Conservation (phyloP, 129 eudicot species). For the Apium graveolens region DNA sequence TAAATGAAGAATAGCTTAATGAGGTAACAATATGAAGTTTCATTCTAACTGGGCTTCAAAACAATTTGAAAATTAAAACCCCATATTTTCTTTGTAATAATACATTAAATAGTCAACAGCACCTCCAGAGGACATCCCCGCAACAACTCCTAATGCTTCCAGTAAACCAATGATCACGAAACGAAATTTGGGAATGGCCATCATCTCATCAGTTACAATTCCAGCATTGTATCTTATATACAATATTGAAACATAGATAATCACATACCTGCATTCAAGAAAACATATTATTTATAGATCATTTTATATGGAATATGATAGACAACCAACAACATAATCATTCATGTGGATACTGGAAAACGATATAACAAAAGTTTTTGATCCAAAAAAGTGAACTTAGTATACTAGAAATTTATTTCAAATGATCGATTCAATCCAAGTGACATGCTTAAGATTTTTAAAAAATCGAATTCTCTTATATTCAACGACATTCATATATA, state of each 20-base stretch:
- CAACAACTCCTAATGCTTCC: conserved; percentile 77
- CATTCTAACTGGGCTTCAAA: neutral
- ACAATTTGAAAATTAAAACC: neutral
- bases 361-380: neutral
- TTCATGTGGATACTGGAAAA: neutral
- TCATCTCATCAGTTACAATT: conserved; percentile 74
- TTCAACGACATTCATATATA: too few relatives aligned
- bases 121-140: conserved; percentile 93
- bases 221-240: conserved; percentile 51
- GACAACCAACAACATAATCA: neutral
- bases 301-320: neutral
- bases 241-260: conserved; percentile 58
- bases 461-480: too few relatives aligned
- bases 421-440: too few relatives aligned
- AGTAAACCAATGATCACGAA: conserved; percentile 76
- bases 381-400: neutral
- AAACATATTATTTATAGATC: neutral
- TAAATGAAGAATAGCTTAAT: neutral
- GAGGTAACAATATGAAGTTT: too few relatives aligned
- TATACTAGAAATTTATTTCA: neutral
- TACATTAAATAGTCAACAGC: conserved; percentile 8
- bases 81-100: neutral
- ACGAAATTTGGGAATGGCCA: conserved; percentile 62
- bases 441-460: too few relatives aligned
- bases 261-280: conserved; percentile 61